Percentiles rank a stretch among this genome's conserved stretches.
These are phyloP conservation scores for Metschnikowia hibisci DNA, from an alignment of 805 yeast genomes.

Conservation along the genomic window DNA sequence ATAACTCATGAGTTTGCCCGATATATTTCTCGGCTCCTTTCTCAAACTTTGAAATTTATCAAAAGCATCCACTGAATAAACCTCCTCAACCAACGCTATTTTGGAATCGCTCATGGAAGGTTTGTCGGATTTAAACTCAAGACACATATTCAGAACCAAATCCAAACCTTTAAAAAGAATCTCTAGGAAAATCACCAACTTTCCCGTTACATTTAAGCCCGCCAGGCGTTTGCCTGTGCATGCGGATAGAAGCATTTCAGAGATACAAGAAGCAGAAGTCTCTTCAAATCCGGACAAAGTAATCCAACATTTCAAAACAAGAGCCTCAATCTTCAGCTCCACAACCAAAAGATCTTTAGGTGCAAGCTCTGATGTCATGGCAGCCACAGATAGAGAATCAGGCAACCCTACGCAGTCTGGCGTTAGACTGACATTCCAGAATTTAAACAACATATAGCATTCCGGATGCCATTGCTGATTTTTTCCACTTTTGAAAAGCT, in stretches of 20 bases:
- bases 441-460: conserved; percentile 95
- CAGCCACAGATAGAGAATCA: conserved; percentile 9
- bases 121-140: conserved; percentile 13
- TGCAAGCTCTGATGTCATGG: conserved; percentile 18
- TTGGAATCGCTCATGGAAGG: conserved; percentile 17
- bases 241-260: conserved; percentile 85
- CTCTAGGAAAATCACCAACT: conserved; percentile 68
- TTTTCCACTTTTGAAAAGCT: conserved; percentile 83
- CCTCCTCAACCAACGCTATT: conserved; percentile 18
- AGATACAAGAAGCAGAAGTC: conserved; percentile 79
- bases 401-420: conserved; percentile 54
- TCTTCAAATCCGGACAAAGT: conserved; percentile 87
- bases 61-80: conserved; percentile 22
- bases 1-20: conserved; percentile 87
- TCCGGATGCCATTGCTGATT: conserved; percentile 99
- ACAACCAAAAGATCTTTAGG: conserved; percentile 49
- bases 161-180: conserved; percentile 76
- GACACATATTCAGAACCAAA: conserved; percentile 30
- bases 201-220: conserved; percentile 69
- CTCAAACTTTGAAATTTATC: conserved; percentile 34
- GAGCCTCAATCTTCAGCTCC: conserved; percentile 61
- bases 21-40: conserved; percentile 77
- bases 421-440: conserved; percentile 85
- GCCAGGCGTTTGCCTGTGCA: conserved; percentile 64
- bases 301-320: conserved; percentile 73